Conservation (phyloP, 23 red algal genomes). For the Porphyridium purpureum region DNA sequence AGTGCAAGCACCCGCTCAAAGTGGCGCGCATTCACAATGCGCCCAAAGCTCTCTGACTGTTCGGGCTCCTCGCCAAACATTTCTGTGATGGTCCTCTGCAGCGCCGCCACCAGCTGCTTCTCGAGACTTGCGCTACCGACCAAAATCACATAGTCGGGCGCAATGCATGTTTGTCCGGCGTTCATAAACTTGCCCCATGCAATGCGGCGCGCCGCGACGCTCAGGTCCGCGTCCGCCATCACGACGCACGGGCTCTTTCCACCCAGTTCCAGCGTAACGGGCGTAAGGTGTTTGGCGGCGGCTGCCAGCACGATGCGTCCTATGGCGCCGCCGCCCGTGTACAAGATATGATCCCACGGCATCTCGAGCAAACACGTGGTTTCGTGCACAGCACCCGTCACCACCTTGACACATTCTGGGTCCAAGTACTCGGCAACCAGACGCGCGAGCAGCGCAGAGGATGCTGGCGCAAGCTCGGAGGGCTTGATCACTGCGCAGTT, state of each 20-base stretch:
- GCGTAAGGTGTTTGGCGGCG: constrained; percentile 49
- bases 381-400: constrained; percentile 15
- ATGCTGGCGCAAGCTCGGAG: constrained; percentile 42
- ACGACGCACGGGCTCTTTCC: constrained; percentile 69
- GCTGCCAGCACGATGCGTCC: constrained; percentile 41
- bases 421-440: constrained; percentile 35
- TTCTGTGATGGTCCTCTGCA: background rate
- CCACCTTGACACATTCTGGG: constrained; percentile 12
- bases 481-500: constrained; percentile 64
- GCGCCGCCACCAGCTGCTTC: background rate
- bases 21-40: constrained; percentile 8
- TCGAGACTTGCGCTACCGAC: background rate
- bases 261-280: constrained; percentile 73
- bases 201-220: constrained; percentile 22
- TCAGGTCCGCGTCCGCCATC: constrained; percentile 11
- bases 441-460: constrained; percentile 10
- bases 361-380: constrained; percentile 10
- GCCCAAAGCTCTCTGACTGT: background rate
- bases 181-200: constrained; percentile 42
- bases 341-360: constrained; percentile 53
- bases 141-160: constrained; percentile 31
- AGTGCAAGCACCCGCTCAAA: constrained; percentile 4
- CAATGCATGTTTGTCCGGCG: constrained; percentile 58
- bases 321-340: constrained; percentile 31
- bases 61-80: constrained; percentile 5